A percentile compares a stretch with the other conserved stretches of the same genome.
Conservation (phyloP, 345 rosid species). For the Arabidopsis thaliana region DNA sequence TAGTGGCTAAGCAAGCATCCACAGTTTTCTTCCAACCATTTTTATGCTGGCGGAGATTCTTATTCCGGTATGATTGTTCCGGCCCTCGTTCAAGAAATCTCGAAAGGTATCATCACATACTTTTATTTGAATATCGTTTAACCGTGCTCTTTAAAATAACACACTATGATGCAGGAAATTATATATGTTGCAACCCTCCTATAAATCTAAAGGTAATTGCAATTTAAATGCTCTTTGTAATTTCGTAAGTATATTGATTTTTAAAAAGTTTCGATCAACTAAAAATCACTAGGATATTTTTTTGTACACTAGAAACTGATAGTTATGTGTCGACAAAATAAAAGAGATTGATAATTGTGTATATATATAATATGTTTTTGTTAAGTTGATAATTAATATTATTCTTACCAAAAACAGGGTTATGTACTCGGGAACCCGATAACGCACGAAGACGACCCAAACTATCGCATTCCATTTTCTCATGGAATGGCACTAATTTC, state of each 20-base stretch:
- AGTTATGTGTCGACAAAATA: too few species aligned
- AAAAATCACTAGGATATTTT: not conserved
- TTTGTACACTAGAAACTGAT: not conserved
- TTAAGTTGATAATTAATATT: not conserved
- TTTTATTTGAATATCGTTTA: not conserved
- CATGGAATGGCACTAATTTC: conserved; percentile 58
- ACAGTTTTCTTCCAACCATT: conserved; percentile 49
- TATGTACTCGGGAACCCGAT: conserved; percentile 55
- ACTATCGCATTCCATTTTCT: conserved; percentile 51
- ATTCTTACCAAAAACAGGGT: conserved; percentile 44
- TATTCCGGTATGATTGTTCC: conserved; percentile 66
- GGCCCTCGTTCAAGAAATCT: conserved; percentile 51
- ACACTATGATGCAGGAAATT: conserved; percentile 13
- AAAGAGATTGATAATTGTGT: too few species aligned
- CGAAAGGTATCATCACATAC: not conserved
- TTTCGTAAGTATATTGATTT: not conserved
- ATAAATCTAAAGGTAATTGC: conserved; percentile 50
- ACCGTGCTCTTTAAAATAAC: not conserved
- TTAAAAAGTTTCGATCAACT: not conserved
- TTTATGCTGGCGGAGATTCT: conserved; percentile 66
- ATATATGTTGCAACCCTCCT: conserved; percentile 27
- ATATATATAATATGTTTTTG: too few species aligned
- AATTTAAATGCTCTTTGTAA: not conserved
- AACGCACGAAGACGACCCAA: conserved; percentile 40
- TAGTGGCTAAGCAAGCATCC: conserved; percentile 70